Base-by-base conservation (phyloP, 306 rosid genomes). In the Urtica urens region DNA sequence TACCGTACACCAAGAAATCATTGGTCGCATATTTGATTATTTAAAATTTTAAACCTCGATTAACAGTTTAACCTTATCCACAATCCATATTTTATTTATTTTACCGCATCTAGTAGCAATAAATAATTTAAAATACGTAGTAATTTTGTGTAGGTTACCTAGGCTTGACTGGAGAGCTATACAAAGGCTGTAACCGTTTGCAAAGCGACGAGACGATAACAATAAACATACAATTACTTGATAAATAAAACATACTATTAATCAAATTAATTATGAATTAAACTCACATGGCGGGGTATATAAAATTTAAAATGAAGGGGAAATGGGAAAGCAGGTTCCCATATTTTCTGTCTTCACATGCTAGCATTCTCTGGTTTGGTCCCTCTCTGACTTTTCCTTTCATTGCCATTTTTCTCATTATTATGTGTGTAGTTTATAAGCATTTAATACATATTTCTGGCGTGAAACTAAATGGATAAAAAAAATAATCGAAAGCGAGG, bases 321-420 rank as follows among this genome's bases (percentile, higher is more conserved):
- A 68, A 66, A 66, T 45, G 1, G 67, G 40, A 69, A 66, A 52
- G 60, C 57, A 58, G 23, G 72, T 65, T 73, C 67, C 66, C 61
- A 44, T 65, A 54, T 71, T 44, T 72, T 58, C 43, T 72, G 68
- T 63, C 38, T n/a, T 71, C 82, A 76, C 84, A 66, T 60, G 84
- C 59, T 22, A 46, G 16, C 19, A 56, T 71, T 71, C 44, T 53
- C 69, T 21, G 35, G 30, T 38, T 57, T 35, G 59, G 68, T 26
- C 39, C 46, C 38, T 59, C 64, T 51, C 64, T 27, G 55, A 64
- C 75, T 62, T 65, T 54, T 8, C 78, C 55, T 53, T 55, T 13
- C 19, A 42, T 64, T 50, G 45, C 61, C 57, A 12, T 66, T 49
- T 34, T 23, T n/a, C n/a, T n/a, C n/a, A n/a, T n/a, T n/a, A n/a